These are phyloP conservation scores for Saturnispora besseyi DNA, from an alignment of 805 yeast species.

Conservation along the genomic window DNA sequence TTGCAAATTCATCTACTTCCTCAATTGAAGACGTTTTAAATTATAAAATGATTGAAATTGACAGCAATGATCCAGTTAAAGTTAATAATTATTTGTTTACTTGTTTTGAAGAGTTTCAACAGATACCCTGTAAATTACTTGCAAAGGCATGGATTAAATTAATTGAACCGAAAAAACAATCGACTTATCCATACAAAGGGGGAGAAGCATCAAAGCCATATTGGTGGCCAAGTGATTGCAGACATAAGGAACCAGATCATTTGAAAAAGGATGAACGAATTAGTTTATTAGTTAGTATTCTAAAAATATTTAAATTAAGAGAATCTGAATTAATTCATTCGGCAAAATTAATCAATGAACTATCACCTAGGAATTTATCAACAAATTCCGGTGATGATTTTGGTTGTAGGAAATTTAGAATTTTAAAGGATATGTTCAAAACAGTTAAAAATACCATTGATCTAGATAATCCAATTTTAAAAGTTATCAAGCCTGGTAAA, in stretches of 20 bases:
- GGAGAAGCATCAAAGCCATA: constrained; percentile 43
- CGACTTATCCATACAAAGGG: constrained; percentile 50
- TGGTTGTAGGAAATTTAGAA: constrained; percentile 17
- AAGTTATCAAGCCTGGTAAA: constrained; percentile 25
- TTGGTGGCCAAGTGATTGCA: constrained; percentile 62
- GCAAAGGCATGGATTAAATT: constrained; percentile 61
- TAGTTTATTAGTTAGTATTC: constrained; percentile 35
- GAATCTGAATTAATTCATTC: constrained; percentile 17
- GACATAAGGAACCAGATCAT: constrained; percentile 71
- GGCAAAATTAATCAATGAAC: constrained; percentile 20
- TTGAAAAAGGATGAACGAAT: constrained; percentile 50
- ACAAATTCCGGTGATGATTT: constrained; percentile 15
- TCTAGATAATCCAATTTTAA: constrained; percentile 5
- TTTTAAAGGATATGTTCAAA: constrained; percentile 21
- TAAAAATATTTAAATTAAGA: constrained; percentile 21
- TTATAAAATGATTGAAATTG: constrained; percentile 13
- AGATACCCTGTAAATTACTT: constrained; percentile 47
- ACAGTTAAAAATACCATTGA: constrained; percentile 13
- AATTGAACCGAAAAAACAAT: constrained; percentile 60
- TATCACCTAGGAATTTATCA: constrained; percentile 13
- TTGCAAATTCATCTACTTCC: not conserved
- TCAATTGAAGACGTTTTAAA: constrained; percentile 10
- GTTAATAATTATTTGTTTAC: constrained; percentile 21
- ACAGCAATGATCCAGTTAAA: constrained; percentile 14
- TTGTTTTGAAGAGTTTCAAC: constrained; percentile 36